Evolutionary conservation across 495 filamentous ascomycete species (phyloP), one percentile per base, ranked within the genome.

Genomic region (Penicillium canescens): DNA sequence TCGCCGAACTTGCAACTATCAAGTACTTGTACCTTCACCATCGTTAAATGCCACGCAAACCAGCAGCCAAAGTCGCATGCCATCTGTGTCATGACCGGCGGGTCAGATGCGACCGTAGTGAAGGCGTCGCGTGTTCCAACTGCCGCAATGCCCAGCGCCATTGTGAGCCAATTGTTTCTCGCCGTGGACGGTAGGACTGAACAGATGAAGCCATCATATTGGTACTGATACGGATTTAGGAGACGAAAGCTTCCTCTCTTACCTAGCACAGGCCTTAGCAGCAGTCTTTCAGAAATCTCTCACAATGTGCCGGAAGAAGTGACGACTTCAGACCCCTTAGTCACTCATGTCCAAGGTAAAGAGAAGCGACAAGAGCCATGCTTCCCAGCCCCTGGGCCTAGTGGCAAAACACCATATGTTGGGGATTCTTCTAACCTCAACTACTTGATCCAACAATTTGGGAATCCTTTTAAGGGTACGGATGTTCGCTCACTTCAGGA

Each of bases 361-460:
- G 24, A 50, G 7, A 11, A 13, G 12, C 35, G 18, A 6, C 41
- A 43, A 28, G 35, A 46, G 39, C 51, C 56, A 11, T 55, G 41
- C 39, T 50, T 59, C 33, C 56, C 56, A 41, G 20, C 44, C 16
- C 44, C 33, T 12, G 41, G 38, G 0, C 47, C 56, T 4, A 41
- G 46, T 2, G 56, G 56, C 0, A 55, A 51, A 21, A 55, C 56
- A 3, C 53, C 35, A 4, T 60, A 56, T 47, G 47, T 60, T 34
- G 57, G 42, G 5, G 57, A 60, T 16, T 46, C 53, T 10, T 60
- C 47, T 6, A 60, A 60, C 31, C 20, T 60, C 4, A 60, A 60
- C 21, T 60, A 60, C 20, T 35, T 60, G 20, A 36, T 60, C 24
- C 57, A 51, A 48, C 41, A 60, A 33, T 60, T 60, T 42, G 57